Base-by-base conservation (phyloP, 140 eudicot genomes). In the Stevia rebaudiana region DNA sequence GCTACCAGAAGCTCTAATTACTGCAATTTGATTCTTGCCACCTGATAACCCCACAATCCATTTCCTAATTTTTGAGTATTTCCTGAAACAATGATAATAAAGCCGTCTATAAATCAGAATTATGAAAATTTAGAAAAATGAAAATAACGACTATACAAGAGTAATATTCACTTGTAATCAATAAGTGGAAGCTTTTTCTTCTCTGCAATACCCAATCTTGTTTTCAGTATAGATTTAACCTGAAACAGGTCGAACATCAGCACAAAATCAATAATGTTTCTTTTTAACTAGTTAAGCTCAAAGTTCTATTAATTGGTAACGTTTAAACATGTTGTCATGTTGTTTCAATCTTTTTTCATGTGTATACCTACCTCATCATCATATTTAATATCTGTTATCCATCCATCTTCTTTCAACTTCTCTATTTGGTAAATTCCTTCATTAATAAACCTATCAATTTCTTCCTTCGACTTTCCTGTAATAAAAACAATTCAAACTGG, bases 361-460 rank as follows among this genome's bases (percentile, higher is more conserved):
- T 19, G 10, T 25, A 30, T 82, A 87, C 97, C 94, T 82, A 87
- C 97, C 94, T 92, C 95, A 72, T 92, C 98, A 40, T 92, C 98
- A 57, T 92, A 92, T 61, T 88, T 88, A 40, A 92, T 83, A 83
- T 88, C 90, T 12, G 96, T 88, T 66, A 92, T 88, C 96, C 96
- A 92, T 40, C 98, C 90, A 30, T 72, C 95, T 75, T 88, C 94
- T 77, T 88, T 88, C 61, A 92, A 84, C 76, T 70, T 88, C 56
- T 85, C 90, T 63, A 92, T 65, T 72, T 85, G 75, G 71, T 75
- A 92, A 54, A 92, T 88, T 43, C 98, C 98, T 65, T 92, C 96
- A 72, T 86, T 83, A 12, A 92, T 63, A 71, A 92, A 92, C 61
- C 47, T 81, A 53, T 88, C 95, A 44, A 92, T 77, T 17, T 88